Conservation (phyloP, 2,329 filamentous ascomycete genomes). For the Aspergillus pseudoterreus region DNA sequence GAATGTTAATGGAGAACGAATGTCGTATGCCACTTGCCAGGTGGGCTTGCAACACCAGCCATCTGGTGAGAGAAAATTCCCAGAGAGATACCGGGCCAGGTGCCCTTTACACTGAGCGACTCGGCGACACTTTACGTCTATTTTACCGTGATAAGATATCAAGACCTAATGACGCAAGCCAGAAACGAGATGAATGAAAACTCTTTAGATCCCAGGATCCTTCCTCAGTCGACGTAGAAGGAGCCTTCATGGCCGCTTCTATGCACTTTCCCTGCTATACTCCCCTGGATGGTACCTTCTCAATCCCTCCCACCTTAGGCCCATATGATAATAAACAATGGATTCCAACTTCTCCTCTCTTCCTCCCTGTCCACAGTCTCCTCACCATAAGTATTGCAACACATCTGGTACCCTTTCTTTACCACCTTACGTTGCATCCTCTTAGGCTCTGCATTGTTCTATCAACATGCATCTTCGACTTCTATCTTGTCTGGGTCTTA, state of each 20-base stretch:
- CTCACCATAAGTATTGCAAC: neutral
- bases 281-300: neutral
- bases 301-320: no score
- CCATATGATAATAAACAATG: neutral
- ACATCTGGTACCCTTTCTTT: neutral
- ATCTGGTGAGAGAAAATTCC: neutral
- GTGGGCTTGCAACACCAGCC: neutral
- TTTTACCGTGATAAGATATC: no score
- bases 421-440: conserved; percentile 3
- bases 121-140: no score
- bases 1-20: neutral
- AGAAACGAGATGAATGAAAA: no score
- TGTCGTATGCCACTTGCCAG: neutral
- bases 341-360: neutral
- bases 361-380: neutral
- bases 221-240: neutral
- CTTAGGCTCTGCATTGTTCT: conserved; percentile 1
- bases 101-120: no score
- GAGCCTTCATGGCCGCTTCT: neutral
- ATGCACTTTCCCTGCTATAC: neutral
- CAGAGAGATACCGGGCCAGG: no score
- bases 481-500: conserved; percentile 11
- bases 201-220: neutral
- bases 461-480: conserved; percentile 5
- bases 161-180: no score